phyloP scores from a whole-genome alignment of 176 grass and related monocot genomes.

The Calamus simplicifolius region DNA sequence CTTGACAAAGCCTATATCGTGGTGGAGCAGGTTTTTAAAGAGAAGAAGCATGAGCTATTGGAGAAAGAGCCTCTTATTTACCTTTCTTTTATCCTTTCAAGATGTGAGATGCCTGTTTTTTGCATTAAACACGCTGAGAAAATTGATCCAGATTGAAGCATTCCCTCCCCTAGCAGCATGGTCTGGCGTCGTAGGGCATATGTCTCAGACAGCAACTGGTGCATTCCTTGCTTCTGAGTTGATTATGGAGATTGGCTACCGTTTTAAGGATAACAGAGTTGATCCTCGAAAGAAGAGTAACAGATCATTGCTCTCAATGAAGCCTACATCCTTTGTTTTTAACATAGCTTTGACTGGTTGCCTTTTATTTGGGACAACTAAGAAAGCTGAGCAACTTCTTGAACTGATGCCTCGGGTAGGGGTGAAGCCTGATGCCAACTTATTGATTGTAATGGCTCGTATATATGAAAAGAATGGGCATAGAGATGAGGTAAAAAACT shows the following conservation, averaged over 20 bases:
- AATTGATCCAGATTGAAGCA: slow-evolving; percentile 63
- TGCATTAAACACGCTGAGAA: slow-evolving; percentile 72
- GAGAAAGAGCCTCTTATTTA: slow-evolving; percentile 72
- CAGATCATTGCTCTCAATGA: slow-evolving; percentile 52
- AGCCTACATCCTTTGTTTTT: slow-evolving; percentile 61
- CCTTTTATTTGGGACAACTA: slow-evolving; percentile 62
- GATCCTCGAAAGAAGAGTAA: slow-evolving; percentile 71
- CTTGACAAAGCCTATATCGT: slow-evolving; percentile 60
- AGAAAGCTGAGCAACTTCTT: slow-evolving; percentile 72
- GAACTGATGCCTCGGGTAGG: slow-evolving; percentile 65
- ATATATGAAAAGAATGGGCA: slow-evolving; percentile 84
- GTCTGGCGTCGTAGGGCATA: slow-evolving; percentile 58
- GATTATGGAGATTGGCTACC: slow-evolving; percentile 65
- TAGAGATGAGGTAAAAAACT: slow-evolving; percentile 70
- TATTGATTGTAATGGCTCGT: slow-evolving; percentile 63
- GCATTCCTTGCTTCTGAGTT: slow-evolving; percentile 60
- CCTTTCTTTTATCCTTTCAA: slow-evolving; percentile 54
- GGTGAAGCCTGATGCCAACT: slow-evolving; percentile 49
- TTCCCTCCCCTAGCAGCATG: slow-evolving; percentile 59
- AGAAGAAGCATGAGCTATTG: slow-evolving; percentile 40
- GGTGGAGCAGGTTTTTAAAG: slow-evolving; percentile 36
- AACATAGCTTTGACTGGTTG: slow-evolving; percentile 59
- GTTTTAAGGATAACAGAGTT: slow-evolving; percentile 71
- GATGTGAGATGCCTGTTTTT: slow-evolving; percentile 37
- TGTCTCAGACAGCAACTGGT: slow-evolving; percentile 60